These are phyloP conservation scores for Cystobasidium tubakii DNA, from an alignment of 768 basidiomycete species.

Conservation along the genomic window DNA sequence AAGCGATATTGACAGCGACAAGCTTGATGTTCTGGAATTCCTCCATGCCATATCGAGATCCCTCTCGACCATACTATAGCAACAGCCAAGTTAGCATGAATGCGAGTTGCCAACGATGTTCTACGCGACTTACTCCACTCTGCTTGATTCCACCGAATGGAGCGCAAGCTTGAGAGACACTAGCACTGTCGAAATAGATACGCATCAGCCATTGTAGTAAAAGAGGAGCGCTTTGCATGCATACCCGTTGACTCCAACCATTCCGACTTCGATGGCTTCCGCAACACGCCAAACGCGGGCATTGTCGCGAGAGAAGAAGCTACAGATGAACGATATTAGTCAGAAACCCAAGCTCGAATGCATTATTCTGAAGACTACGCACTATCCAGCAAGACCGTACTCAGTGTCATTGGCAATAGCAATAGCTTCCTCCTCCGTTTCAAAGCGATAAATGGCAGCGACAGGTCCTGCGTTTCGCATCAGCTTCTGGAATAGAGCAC, in stretches of 20 bases:
- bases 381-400: constrained; percentile 79
- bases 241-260: constrained; percentile 58
- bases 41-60: constrained; percentile 72
- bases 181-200: background rate
- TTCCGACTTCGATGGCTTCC: constrained; percentile 54
- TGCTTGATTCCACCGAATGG: constrained; percentile 66
- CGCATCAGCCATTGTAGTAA: background rate
- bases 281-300: background rate
- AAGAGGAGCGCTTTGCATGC: background rate
- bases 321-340: background rate
- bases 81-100: background rate
- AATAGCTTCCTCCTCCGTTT: constrained; percentile 89
- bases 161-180: constrained; percentile 47
- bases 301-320: background rate
- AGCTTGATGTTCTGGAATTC: constrained; percentile 55
- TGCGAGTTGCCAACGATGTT: too few species aligned
- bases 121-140: constrained; percentile 55
- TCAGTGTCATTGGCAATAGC: constrained; percentile 73
- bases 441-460: constrained; percentile 78
- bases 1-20: constrained; percentile 31
- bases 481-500: background rate
- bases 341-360: too few species aligned
- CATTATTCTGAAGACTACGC: background rate
- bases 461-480: constrained; percentile 54
- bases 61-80: constrained; percentile 64